phyloP scores from a whole-genome alignment of 108 stramenopile genomes.

The Cylindrotheca closterium region DNA sequence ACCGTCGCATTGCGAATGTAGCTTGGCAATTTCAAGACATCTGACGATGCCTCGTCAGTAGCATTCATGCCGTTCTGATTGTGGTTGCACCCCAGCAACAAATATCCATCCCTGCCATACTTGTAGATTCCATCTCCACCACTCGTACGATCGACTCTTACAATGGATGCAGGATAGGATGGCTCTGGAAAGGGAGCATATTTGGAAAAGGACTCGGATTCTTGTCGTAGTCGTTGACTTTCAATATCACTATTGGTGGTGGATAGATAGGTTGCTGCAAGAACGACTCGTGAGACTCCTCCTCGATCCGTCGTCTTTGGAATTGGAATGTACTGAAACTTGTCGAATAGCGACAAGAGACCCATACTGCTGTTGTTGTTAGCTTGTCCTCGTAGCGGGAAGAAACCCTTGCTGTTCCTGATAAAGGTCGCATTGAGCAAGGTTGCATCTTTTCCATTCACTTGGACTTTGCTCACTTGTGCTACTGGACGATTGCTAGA shows the following conservation, averaged over 20 bases:
- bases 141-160: constrained; percentile 7
- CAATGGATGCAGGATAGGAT: constrained; percentile 21
- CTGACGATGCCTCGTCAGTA: no score
- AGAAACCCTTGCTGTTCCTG: no score
- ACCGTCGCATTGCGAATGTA: constrained; percentile 24
- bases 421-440: not conserved
- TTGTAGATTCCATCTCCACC: constrained; percentile 21
- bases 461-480: not conserved
- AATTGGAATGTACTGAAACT: not conserved
- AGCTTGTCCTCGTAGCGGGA: not conserved
- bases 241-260: not conserved
- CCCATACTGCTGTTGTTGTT: not conserved
- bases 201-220: not conserved
- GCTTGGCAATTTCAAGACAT: constrained; percentile 16
- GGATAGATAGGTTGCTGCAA: not conserved
- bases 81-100: constrained; percentile 28
- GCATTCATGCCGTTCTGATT: not conserved
- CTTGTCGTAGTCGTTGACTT: not conserved
- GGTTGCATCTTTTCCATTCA: not conserved
- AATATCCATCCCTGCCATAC: constrained; percentile 31
- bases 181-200: constrained; percentile 20
- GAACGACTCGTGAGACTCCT: not conserved
- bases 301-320: no score
- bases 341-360: not conserved
- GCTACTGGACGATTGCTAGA: not conserved